phyloP scores from a whole-genome alignment of 352 stramenopile species.

The Phytophthora niederhauseri region DNA sequence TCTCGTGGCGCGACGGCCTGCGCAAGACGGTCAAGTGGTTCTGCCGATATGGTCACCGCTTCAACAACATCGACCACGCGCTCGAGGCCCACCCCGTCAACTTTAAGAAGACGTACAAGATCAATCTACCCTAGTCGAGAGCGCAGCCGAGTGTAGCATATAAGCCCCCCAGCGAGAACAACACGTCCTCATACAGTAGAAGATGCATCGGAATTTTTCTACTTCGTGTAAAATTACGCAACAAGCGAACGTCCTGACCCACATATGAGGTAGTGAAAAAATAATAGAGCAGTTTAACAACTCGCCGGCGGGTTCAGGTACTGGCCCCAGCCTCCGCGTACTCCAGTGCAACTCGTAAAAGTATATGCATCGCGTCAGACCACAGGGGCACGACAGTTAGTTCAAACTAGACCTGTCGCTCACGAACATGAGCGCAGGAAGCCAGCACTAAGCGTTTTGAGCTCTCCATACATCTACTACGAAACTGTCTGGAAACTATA shows the following conservation, averaged over 20 bases:
- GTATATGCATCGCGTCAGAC: slow-evolving; percentile 9
- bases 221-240: too few relatives aligned
- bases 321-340: slow-evolving; percentile 4
- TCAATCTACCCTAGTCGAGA: slow-evolving; percentile 25
- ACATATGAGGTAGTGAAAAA: background rate
- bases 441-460: background rate
- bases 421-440: background rate
- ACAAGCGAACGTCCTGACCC: too few relatives aligned
- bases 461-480: background rate
- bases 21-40: slow-evolving; percentile 93
- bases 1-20: slow-evolving; percentile 94
- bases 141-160: slow-evolving; percentile 5
- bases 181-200: slow-evolving; percentile 22
- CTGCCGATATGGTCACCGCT: slow-evolving; percentile 67
- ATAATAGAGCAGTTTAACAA: background rate
- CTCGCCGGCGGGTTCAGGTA: slow-evolving; percentile 5
- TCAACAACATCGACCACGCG: slow-evolving; percentile 87
- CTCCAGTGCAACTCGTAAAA: slow-evolving; percentile 16
- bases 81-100: slow-evolving; percentile 79
- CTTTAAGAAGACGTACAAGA: slow-evolving; percentile 75
- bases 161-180: slow-evolving; percentile 2
- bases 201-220: slow-evolving; percentile 1
- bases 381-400: slow-evolving; percentile 13
- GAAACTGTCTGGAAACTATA: slow-evolving; percentile 2
- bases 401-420: slow-evolving; percentile 1